These are phyloP conservation scores for Rhodomyrtus psidioides DNA, from an alignment of 441 rosid species.

Conservation along the genomic window DNA sequence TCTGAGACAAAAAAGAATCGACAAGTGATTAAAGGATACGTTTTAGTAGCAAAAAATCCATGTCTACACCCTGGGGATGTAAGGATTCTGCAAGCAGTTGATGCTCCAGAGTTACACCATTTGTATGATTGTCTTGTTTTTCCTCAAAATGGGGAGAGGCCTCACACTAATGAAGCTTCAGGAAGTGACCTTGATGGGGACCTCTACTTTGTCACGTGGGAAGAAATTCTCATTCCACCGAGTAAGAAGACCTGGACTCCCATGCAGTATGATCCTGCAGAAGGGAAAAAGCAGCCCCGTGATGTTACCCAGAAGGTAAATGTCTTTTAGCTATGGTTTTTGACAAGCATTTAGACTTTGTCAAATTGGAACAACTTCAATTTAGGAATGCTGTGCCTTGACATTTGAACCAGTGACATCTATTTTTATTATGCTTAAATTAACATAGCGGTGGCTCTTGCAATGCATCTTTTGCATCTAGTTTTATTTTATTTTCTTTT, in stretches of 20 bases:
- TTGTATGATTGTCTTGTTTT: slow-evolving; percentile 74
- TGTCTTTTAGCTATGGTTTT: not conserved
- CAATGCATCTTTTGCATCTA: not conserved
- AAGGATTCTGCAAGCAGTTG: slow-evolving; percentile 90
- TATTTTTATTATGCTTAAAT: not conserved
- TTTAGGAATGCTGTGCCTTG: not conserved
- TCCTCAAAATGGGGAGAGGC: slow-evolving; percentile 91
- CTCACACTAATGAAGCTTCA: slow-evolving; percentile 92
- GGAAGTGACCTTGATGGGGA: slow-evolving; percentile 99
- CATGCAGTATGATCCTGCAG: slow-evolving; percentile 57
- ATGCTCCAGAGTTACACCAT: slow-evolving; percentile 63
- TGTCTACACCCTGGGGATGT: slow-evolving; percentile 96
- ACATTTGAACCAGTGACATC: not conserved
- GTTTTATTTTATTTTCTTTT: not conserved
- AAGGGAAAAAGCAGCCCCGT: slow-evolving; percentile 21
- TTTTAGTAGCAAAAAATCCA: slow-evolving; percentile 84
- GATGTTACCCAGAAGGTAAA: slow-evolving; percentile 57
- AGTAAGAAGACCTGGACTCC: slow-evolving; percentile 61
- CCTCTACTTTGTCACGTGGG: slow-evolving; percentile 89
- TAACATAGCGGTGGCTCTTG: not conserved
- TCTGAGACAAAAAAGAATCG: slow-evolving; percentile 43
- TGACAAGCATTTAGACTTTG: not conserved
- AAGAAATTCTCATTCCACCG: slow-evolving; percentile 77
- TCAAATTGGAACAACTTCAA: not conserved
- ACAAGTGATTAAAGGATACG: slow-evolving; percentile 59